Evolutionary conservation across 208 protist genomes (phyloP), one percentile per base, ranked within the genome.

Genomic region (Acanthamoeba royreba): DNA sequence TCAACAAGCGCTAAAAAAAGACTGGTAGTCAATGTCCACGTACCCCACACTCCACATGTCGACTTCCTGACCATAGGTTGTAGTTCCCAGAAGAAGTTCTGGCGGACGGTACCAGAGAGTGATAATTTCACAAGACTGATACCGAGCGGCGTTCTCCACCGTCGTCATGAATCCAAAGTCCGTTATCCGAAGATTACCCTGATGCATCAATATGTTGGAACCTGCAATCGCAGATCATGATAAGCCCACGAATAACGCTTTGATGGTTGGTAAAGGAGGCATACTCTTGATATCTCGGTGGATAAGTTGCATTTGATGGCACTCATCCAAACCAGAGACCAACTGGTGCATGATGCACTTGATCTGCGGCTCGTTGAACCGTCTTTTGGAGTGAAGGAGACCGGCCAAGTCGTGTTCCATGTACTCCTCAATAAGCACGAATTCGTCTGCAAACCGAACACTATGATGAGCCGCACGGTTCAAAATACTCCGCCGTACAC

Each of bases 81-180:
- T 63, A 8, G 94, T 58, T n/a, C 96, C 97, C 11, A 98, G 92
- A 19, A 98, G 83, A 9, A 98, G 81, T 83, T 98, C 97, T 0
- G 97, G 97, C 35, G 97, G 97, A 15, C 97, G 94, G 93, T 98
- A 98, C 97, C 97, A 98, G 0, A 98, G 95, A 13, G 97, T 98
- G 81, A 98, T 96, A 7, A 98, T 96, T 19, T 93, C 55, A 38
- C 94, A 95, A 0, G 97, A 98, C 25, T 97, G 95, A 4, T 92
- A 33, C 2, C 19, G 15, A 4, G 35, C 42, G 43, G 72, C 74
- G 17, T 92, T 55, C 45, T 97, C 90, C 55, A 92, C 92, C 7
- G 95, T 43, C 38, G 95, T 63, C 17, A 95, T 96, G 19, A 97
- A 85, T 58, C 97, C 97, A 93, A 97, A 97, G 92, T 98, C 97